Evolutionary conservation across 2,329 filamentous ascomycete species (phyloP).

Genomic region (Tolypocladium ovalisporum): DNA sequence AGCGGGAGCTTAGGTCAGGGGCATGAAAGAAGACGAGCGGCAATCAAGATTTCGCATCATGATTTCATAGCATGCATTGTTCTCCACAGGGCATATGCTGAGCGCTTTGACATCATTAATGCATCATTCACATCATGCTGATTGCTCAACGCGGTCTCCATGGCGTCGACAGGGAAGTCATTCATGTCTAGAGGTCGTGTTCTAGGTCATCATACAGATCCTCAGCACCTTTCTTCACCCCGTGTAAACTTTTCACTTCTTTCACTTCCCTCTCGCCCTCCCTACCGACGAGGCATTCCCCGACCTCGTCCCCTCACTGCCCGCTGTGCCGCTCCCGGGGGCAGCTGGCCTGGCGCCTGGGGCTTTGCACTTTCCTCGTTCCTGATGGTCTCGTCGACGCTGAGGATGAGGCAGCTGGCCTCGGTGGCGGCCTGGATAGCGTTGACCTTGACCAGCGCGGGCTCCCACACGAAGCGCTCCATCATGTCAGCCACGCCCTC

Average conservation of each 20-base stretch:
- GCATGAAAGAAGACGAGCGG: background rate
- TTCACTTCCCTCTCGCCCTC: background rate
- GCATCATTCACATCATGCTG: background rate
- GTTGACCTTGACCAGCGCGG: slow-evolving; percentile 90
- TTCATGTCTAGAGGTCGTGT: slow-evolving; percentile 12
- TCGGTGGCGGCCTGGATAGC: slow-evolving; percentile 93
- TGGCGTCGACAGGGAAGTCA: background rate
- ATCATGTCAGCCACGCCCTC: slow-evolving; percentile 94
- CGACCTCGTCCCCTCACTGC: slow-evolving; percentile 74
- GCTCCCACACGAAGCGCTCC: slow-evolving; percentile 95
- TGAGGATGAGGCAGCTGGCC: slow-evolving; percentile 87
- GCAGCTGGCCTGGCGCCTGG: slow-evolving; percentile 69
- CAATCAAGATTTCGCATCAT: background rate
- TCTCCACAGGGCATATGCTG: background rate
- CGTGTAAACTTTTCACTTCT: slow-evolving; percentile 1
- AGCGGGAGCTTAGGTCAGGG: slow-evolving; percentile 3
- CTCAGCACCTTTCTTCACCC: slow-evolving; percentile 11
- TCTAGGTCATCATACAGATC: slow-evolving; percentile 25
- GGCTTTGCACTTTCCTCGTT: slow-evolving; percentile 88
- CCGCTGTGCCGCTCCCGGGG: slow-evolving; percentile 77
- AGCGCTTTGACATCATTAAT: background rate
- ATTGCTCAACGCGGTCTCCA: background rate
- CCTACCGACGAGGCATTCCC: slow-evolving; percentile 76
- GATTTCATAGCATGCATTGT: background rate
- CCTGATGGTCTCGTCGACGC: slow-evolving; percentile 96